These are phyloP conservation scores for Chenopodium quinoa DNA, from an alignment of 148 eudicot genomes.

Conservation along the genomic window DNA sequence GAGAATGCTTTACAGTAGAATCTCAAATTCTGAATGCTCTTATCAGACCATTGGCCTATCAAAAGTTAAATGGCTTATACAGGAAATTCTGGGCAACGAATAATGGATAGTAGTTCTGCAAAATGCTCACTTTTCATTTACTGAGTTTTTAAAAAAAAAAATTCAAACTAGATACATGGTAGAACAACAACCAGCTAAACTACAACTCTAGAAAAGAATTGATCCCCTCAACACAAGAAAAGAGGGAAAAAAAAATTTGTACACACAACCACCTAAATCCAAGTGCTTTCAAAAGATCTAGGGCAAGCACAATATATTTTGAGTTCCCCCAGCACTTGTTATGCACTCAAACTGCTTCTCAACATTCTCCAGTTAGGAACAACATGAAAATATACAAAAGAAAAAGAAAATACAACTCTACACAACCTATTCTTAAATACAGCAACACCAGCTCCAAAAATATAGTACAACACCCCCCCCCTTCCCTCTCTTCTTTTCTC, in stretches of 20 bases:
- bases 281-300: constrained; percentile 8
- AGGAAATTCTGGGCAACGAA: neutral
- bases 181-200: constrained; percentile 3
- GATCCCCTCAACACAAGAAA: neutral
- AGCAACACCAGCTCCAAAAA: constrained; percentile 25
- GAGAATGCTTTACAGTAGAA: too few species aligned
- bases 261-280: constrained; percentile 16
- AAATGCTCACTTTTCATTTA: constrained; percentile 15
- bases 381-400: constrained; percentile 27
- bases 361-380: constrained; percentile 1
- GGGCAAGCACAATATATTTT: constrained; percentile 1
- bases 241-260: neutral
- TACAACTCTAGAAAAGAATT: constrained; percentile 25
- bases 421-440: constrained; percentile 31
- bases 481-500: neutral
- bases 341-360: constrained; percentile 9
- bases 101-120: neutral
- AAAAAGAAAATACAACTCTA: constrained; percentile 12
- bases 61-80: neutral
- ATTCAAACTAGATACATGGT: constrained; percentile 27
- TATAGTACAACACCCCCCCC: constrained; percentile 7
- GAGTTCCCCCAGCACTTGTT: neutral
- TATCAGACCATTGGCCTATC: neutral
- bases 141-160: neutral
- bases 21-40: too few species aligned